A percentile compares a stretch with the other conserved stretches of the same genome.
Evolutionary conservation across 495 filamentous ascomycete species (phyloP).

Genomic region (Chlorociboria aeruginascens): DNA sequence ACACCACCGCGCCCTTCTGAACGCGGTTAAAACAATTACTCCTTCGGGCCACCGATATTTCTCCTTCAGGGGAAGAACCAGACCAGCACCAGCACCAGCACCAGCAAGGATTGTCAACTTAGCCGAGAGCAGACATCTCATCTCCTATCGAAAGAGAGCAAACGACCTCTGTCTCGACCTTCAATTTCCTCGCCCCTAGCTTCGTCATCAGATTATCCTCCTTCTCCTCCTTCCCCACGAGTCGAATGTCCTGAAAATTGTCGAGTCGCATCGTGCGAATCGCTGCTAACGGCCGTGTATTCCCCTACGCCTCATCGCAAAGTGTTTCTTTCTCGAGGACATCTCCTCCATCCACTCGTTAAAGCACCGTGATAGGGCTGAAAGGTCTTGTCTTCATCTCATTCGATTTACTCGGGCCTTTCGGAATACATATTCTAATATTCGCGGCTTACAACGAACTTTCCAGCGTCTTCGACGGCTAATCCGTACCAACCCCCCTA

Average conservation of each 20-base stretch:
- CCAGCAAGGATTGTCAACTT: constrained; percentile 1
- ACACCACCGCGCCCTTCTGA: too few species aligned
- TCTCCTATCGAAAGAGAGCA: constrained; percentile 12
- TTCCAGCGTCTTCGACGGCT: constrained; percentile 1
- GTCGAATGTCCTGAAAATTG: constrained; percentile 9
- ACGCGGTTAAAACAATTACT: too few species aligned
- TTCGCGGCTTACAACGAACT: background rate
- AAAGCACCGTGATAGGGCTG: constrained; percentile 8
- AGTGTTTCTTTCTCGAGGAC: constrained; percentile 29
- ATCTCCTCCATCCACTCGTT: constrained; percentile 25
- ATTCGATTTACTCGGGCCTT: constrained; percentile 20
- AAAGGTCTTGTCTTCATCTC: background rate
- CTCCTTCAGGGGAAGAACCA: background rate
- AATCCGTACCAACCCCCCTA: constrained; percentile 5
- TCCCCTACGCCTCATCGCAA: constrained; percentile 16
- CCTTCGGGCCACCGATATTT: too few species aligned
- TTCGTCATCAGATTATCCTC: constrained; percentile 1
- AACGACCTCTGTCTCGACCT: constrained; percentile 3
- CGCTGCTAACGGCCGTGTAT: constrained; percentile 4
- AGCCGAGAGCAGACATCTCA: constrained; percentile 3
- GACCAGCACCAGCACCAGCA: background rate
- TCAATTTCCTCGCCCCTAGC: background rate
- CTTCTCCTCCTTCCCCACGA: background rate
- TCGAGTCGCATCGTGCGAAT: constrained; percentile 3
- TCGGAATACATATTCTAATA: constrained; percentile 19